Percentiles rank a stretch among this genome's conserved stretches.
Evolutionary conservation across 1,139 yeast genomes (phyloP).

Genomic region (Kodamaea alishanica): DNA sequence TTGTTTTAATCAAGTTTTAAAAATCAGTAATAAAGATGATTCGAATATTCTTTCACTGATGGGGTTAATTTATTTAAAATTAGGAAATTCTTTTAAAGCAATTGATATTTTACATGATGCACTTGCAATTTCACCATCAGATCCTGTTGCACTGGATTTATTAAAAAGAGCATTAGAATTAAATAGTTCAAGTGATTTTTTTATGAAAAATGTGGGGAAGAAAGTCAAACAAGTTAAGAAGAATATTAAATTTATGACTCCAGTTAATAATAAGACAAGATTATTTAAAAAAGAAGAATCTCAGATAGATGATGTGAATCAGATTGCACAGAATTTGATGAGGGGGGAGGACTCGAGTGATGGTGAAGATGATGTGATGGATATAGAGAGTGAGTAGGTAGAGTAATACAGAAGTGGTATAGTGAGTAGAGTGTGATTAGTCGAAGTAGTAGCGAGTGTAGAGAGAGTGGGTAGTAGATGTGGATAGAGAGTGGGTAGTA

Average conservation of each 20-base stretch:
- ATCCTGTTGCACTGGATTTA: conserved; percentile 80
- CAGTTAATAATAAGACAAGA: conserved; percentile 19
- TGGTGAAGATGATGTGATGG: conserved; percentile 61
- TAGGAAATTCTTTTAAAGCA: conserved; percentile 62
- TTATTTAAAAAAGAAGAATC: conserved; percentile 9
- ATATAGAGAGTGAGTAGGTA: conserved; percentile 52
- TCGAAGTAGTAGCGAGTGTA: no score
- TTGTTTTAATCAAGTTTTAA: conserved; percentile 73
- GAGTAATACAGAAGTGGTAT: neutral
- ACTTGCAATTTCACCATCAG: conserved; percentile 72
- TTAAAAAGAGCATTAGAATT: conserved; percentile 76
- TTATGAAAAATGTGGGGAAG: conserved; percentile 21
- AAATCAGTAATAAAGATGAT: conserved; percentile 63
- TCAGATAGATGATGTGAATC: conserved; percentile 24
- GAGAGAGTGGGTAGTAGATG: no score
- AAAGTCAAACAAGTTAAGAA: conserved; percentile 11
- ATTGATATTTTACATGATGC: conserved; percentile 79
- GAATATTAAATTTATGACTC: conserved; percentile 16
- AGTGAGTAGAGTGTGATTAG: no score
- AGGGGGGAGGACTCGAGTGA: conserved; percentile 57
- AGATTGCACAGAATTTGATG: conserved; percentile 40
- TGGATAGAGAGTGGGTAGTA: no score
- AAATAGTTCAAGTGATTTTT: conserved; percentile 38
- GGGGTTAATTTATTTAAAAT: conserved; percentile 75
- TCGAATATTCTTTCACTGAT: conserved; percentile 77